Base-by-base conservation (phyloP, 2,329 filamentous ascomycete species). In the Phialophora tarda region DNA sequence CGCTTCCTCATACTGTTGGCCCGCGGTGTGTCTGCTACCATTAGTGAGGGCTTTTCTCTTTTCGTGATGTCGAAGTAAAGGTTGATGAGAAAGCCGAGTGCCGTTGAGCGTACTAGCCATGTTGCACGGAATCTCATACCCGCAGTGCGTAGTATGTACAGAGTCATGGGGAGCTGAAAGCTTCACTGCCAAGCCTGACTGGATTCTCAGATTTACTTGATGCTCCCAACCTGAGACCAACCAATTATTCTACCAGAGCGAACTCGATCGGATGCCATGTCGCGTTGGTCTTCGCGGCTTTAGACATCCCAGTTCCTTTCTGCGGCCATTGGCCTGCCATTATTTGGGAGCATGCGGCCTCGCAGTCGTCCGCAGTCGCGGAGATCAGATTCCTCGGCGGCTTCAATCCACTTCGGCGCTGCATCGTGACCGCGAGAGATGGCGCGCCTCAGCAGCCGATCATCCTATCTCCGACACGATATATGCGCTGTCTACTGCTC, bases 401-500 rank as follows among this genome's bases (percentile, higher is more conserved):
- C 51, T 12, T 56, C 62, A 66, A 53, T 65, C 64, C n/a, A 64
- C 61, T 23, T 62, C 67, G 4, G 50, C 64, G 47, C 4, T 53
- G 50, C 17, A 26, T 41, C 58, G 48, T 48, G 56, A 47, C 21
- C 28, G 63, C 14, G 61, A 51, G n/a, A 47, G 38, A 48, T 69
- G 67, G 67, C 53, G 12, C 12, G 10, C 47, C 8, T 38, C 44
- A 12, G 10, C 44, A 48, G 26, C 10, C 24, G 26, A 53, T 12
- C 26, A 26, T 23, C 23, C 44, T 3, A 21, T 34, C 4, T 58
- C 62, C 32, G 72, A 73, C 38, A 98, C 94, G 1, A 96, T 99
- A 61, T 98, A 96, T 77, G 95, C 95, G 0, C 81, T 98, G 0
- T 97, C 94, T 0, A 96, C 93, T 0, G 92, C 92, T 0, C 83